Evolutionary conservation across 2,329 filamentous ascomycete genomes (phyloP).

Genomic region (Cladophialophora carrionii): DNA sequence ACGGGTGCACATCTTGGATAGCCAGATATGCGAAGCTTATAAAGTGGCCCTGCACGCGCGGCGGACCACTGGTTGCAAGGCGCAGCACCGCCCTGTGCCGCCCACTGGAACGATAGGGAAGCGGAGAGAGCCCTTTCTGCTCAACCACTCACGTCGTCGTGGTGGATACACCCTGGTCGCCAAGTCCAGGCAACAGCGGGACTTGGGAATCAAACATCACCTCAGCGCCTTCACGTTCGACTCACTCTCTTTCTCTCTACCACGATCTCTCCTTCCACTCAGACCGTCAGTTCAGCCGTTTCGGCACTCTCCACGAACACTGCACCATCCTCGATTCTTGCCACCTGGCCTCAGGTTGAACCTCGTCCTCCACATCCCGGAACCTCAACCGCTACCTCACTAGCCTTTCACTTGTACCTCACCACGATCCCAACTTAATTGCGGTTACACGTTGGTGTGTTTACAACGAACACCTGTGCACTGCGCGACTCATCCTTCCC

Average conservation of each 20-base stretch:
- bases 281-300: slow-evolving; percentile 14
- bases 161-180: slow-evolving; percentile 7
- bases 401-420: slow-evolving; percentile 11
- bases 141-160: slow-evolving; percentile 1
- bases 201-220: slow-evolving; percentile 20
- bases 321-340: slow-evolving; percentile 17
- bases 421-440: slow-evolving; percentile 9
- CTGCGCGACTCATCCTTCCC: slow-evolving; percentile 1
- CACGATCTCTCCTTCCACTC: slow-evolving; percentile 11
- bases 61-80: slow-evolving; percentile 5
- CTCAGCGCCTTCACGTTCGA: slow-evolving; percentile 20
- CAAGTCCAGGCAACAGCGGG: slow-evolving; percentile 15
- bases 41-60: slow-evolving; percentile 2
- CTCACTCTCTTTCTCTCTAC: slow-evolving; percentile 28
- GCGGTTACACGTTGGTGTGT: slow-evolving; percentile 18
- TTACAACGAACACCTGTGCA: slow-evolving; percentile 27
- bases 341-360: slow-evolving; percentile 35
- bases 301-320: slow-evolving; percentile 8
- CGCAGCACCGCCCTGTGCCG: slow-evolving; percentile 14
- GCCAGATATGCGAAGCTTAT: slow-evolving; percentile 8
- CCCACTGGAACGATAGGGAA: slow-evolving; percentile 19
- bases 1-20: slow-evolving; percentile 7
- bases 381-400: slow-evolving; percentile 9
- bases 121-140: slow-evolving; percentile 10
- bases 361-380: slow-evolving; percentile 5